Conservation (phyloP, 1,284 basidiomycete species). For the Exsudoporus floridanus region DNA sequence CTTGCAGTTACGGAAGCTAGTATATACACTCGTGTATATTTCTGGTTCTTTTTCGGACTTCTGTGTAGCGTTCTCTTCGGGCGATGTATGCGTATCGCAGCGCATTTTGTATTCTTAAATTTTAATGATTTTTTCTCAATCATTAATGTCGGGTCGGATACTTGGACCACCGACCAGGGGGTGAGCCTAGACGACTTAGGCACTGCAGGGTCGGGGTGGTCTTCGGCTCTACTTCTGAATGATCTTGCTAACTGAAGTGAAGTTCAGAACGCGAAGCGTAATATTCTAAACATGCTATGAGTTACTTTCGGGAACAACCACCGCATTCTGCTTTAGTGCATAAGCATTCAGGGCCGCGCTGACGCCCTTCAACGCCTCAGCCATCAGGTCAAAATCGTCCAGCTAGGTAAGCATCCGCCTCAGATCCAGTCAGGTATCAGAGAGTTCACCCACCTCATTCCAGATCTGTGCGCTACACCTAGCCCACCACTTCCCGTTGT, state of each 20-base stretch:
- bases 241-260: not conserved
- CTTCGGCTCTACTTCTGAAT: not conserved
- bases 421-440: not conserved
- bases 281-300: not conserved
- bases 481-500: not conserved
- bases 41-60: slow-evolving; percentile 12
- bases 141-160: not conserved
- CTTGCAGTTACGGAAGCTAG: slow-evolving; percentile 4
- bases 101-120: not conserved
- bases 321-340: not conserved
- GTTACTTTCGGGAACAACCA: not conserved
- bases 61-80: not conserved
- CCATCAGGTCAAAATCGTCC: not conserved
- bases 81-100: slow-evolving; percentile 3
- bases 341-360: not conserved
- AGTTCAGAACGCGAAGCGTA: not conserved
- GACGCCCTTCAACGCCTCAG: not conserved
- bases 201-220: not conserved
- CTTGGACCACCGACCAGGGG: not conserved
- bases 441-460: not conserved
- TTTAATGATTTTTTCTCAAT: not conserved
- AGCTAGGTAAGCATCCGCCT: not conserved
- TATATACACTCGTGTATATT: not conserved
- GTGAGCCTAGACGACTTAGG: not conserved
- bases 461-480: slow-evolving; percentile 1